phyloP scores from a whole-genome alignment of 2,329 filamentous ascomycete species.

The Trichophyton benhamiae region DNA sequence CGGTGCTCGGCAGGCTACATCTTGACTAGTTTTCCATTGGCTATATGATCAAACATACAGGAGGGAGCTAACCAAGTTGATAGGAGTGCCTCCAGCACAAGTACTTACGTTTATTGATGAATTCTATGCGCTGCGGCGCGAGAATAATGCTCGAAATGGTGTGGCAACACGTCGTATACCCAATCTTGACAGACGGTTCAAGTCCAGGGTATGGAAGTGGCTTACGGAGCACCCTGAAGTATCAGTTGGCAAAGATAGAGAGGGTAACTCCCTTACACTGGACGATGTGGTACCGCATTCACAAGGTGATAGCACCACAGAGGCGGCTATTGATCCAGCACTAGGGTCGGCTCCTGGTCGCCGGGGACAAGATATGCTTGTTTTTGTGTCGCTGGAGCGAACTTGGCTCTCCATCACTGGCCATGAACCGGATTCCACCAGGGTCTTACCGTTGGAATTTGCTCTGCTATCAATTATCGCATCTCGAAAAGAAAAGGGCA shows the following conservation, averaged over 20 bases:
- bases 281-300: constrained; percentile 25
- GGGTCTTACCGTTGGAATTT: constrained; percentile 44
- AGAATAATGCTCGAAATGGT: neutral
- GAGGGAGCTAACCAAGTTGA: neutral
- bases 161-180: constrained; percentile 4
- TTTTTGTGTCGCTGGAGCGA: constrained; percentile 43
- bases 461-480: constrained; percentile 47
- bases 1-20: constrained; percentile 13
- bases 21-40: neutral
- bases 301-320: constrained; percentile 2
- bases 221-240: constrained; percentile 45
- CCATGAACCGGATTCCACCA: constrained; percentile 44
- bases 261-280: constrained; percentile 31
- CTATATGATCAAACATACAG: neutral
- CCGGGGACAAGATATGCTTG: constrained; percentile 20
- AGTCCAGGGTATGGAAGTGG: constrained; percentile 47
- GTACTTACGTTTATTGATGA: constrained; percentile 25
- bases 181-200: constrained; percentile 38
- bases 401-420: constrained; percentile 50
- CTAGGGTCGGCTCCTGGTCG: neutral
- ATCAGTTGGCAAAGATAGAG: constrained; percentile 34
- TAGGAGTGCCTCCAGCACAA: constrained; percentile 27
- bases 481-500: constrained; percentile 40
- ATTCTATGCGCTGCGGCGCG: constrained; percentile 23
- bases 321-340: constrained; percentile 1